Evolutionary conservation across 306 rosid genomes (phyloP).

Genomic region (Abrus precatorius): DNA sequence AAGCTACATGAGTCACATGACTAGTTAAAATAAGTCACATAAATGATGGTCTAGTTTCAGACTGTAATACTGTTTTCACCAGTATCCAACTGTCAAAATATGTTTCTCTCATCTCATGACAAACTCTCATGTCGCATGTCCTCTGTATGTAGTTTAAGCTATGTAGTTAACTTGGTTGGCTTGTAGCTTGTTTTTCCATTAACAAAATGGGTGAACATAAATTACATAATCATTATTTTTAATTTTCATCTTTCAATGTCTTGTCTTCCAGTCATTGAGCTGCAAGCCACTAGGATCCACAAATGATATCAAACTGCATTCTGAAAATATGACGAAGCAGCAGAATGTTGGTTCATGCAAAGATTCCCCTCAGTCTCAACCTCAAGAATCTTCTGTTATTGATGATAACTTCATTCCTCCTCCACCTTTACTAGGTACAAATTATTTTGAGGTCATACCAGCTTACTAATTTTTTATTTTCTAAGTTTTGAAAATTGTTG

Average conservation of each 20-base stretch:
- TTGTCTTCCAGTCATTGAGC: slow-evolving; percentile 63
- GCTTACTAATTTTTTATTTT: neutral
- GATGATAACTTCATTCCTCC: slow-evolving; percentile 71
- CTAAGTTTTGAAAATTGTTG: slow-evolving; percentile 7
- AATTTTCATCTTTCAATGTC: slow-evolving; percentile 39
- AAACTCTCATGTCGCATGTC: neutral
- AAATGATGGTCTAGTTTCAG: slow-evolving; percentile 3
- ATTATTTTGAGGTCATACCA: slow-evolving; percentile 41
- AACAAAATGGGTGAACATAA: neutral
- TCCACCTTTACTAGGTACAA: slow-evolving; percentile 83
- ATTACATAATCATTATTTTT: neutral
- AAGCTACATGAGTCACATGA: neutral
- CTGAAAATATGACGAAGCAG: slow-evolving; percentile 48
- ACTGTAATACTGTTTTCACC: neutral
- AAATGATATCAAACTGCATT: slow-evolving; percentile 44
- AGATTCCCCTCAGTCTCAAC: slow-evolving; percentile 52
- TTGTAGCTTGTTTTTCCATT: slow-evolving; percentile 27
- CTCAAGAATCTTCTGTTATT: slow-evolving; percentile 55
- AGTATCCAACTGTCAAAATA: slow-evolving; percentile 13
- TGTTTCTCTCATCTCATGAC: slow-evolving; percentile 21
- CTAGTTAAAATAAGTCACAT: neutral
- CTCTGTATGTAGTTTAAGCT: slow-evolving; percentile 23
- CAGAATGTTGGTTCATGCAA: slow-evolving; percentile 43
- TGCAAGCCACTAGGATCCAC: slow-evolving; percentile 57
- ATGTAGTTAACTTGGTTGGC: slow-evolving; percentile 25